phyloP scores from a whole-genome alignment of 345 rosid genomes.

The Corymbia maculata region DNA sequence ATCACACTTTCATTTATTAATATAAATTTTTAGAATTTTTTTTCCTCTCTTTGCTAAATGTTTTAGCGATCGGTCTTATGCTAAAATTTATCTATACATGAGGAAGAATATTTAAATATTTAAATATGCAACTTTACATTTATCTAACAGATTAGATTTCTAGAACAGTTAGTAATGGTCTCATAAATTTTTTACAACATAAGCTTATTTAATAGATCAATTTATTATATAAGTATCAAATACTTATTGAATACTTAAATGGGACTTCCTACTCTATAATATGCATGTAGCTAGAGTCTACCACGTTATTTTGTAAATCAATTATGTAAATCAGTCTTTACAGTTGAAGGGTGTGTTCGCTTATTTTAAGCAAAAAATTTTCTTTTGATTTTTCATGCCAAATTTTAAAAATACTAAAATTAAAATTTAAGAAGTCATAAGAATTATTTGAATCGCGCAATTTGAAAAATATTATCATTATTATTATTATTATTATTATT shows the following conservation, averaged over 20 bases:
- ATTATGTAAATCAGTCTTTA: not conserved
- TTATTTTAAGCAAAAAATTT: not conserved
- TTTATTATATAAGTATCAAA: not conserved
- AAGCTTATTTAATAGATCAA: not conserved
- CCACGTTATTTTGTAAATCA: not conserved
- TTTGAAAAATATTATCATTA: too few species aligned
- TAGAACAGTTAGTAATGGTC: not conserved
- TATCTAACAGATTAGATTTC: fast-evolving
- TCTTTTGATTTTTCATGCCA: not conserved
- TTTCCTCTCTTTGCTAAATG: not conserved
- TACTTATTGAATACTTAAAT: not conserved
- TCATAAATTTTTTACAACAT: not conserved
- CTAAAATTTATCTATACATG: not conserved
- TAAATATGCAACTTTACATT: not conserved
- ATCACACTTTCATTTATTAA: fast-evolving
- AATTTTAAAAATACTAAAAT: not conserved
- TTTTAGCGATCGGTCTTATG: not conserved
- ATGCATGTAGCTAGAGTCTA: not conserved
- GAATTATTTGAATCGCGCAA: not conserved
- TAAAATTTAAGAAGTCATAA: not conserved
- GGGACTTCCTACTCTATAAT: not conserved
- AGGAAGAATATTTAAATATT: not conserved
- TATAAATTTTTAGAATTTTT: not conserved
- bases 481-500: not conserved
- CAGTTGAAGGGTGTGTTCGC: not conserved